These are phyloP conservation scores for Phoma herbarum DNA, from an alignment of 2,329 filamentous ascomycete genomes.

Conservation along the genomic window DNA sequence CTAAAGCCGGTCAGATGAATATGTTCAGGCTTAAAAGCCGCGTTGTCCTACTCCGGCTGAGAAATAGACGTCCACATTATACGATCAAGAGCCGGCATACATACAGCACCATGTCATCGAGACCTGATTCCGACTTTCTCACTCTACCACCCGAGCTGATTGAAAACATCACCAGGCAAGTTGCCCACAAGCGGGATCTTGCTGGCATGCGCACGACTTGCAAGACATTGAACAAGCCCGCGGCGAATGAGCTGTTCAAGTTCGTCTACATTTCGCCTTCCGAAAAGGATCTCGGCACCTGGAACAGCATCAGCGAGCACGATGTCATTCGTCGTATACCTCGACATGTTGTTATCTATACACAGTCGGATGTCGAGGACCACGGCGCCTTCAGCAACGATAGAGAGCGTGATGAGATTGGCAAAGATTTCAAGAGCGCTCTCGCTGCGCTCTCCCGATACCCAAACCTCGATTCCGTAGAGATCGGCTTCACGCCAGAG, in stretches of 20 bases:
- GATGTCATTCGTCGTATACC: constrained; percentile 10
- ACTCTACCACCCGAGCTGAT: constrained; percentile 2
- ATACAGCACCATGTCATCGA: neutral
- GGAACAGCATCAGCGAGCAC: constrained; percentile 16
- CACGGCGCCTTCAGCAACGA: neutral
- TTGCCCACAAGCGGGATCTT: neutral
- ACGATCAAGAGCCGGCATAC: neutral
- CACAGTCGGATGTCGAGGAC: constrained; percentile 1
- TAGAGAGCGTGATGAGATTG: neutral
- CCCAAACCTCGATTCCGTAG: constrained; percentile 4
- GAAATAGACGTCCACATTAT: neutral
- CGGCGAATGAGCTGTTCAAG: constrained; percentile 5
- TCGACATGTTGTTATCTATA: constrained; percentile 17
- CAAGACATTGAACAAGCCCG: constrained; percentile 1
- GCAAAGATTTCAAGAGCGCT: neutral
- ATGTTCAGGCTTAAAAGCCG: neutral
- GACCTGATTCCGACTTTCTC: neutral
- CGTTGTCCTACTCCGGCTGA: neutral
- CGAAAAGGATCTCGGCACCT: constrained; percentile 26
- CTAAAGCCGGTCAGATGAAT: neutral
- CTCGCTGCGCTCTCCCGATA: constrained; percentile 1
- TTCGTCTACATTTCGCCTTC: neutral
- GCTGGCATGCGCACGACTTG: neutral
- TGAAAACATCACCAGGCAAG: neutral
- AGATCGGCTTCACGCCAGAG: neutral